Conservation (phyloP, 495 filamentous ascomycete genomes). For the Penicillium silybi region DNA sequence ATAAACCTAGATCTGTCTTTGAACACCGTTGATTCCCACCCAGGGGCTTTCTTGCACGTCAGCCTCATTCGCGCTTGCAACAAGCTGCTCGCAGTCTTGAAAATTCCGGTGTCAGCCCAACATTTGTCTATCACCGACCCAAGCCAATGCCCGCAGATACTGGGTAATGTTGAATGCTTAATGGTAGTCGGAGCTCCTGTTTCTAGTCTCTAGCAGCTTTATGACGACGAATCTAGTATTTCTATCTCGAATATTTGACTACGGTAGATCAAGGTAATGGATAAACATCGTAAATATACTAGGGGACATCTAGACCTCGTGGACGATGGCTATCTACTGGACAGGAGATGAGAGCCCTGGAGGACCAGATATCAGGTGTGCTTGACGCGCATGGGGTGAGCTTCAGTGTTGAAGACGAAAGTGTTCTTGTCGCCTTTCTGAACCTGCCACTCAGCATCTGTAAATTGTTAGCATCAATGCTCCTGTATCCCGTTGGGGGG, state of each 20-base stretch:
- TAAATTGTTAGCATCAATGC: slow-evolving; percentile 8
- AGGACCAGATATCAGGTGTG: slow-evolving; percentile 9
- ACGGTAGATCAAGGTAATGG: not conserved
- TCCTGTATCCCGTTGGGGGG: not conserved
- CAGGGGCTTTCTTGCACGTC: too few relatives aligned
- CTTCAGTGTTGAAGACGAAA: slow-evolving; percentile 84
- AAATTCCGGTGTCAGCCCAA: too few relatives aligned
- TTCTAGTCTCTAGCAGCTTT: too few relatives aligned
- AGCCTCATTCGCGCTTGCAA: too few relatives aligned
- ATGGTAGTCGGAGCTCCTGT: too few relatives aligned
- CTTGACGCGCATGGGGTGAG: slow-evolving; percentile 65
- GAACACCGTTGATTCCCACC: too few relatives aligned
- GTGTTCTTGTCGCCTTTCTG: slow-evolving; percentile 51
- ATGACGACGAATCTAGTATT: too few relatives aligned
- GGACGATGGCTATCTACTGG: slow-evolving; percentile 9
- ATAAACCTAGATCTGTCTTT: not conserved
- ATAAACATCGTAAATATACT: not conserved
- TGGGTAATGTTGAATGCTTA: too few relatives aligned
- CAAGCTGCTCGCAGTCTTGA: too few relatives aligned
- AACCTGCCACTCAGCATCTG: slow-evolving; percentile 65
- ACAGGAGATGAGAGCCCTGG: not conserved
- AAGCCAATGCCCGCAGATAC: too few relatives aligned
- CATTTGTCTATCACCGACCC: too few relatives aligned
- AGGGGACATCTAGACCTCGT: not conserved
- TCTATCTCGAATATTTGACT: not conserved